phyloP scores from a whole-genome alignment of 345 rosid species.

The Linum usitatissimum region DNA sequence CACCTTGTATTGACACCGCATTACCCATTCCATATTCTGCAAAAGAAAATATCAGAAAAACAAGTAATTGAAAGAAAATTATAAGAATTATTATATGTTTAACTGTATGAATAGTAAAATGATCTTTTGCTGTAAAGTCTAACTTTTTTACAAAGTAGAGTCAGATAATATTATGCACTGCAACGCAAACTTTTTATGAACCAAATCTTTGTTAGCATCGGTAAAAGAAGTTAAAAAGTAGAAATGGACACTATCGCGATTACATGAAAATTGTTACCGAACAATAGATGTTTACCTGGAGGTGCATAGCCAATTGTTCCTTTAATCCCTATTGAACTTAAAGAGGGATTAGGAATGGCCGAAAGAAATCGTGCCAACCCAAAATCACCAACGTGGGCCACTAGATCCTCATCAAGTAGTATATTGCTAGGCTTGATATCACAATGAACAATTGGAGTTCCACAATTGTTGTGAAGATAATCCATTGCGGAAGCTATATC shows the following conservation, averaged over 20 bases:
- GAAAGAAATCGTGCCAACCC: constrained; percentile 8
- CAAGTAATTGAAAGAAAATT: too few relatives aligned
- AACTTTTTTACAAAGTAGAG: too few relatives aligned
- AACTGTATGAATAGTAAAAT: too few relatives aligned
- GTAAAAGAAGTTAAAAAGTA: too few relatives aligned
- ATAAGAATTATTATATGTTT: too few relatives aligned
- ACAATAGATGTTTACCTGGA: constrained; percentile 10
- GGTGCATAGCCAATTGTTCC: not conserved
- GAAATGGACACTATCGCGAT: too few relatives aligned
- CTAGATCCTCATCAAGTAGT: constrained; percentile 3
- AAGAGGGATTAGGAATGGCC: not conserved
- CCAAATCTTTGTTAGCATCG: too few relatives aligned
- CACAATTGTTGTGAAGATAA: constrained; percentile 9
- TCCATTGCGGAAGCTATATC: constrained; percentile 3
- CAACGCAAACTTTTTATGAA: too few relatives aligned
- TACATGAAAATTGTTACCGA: too few relatives aligned
- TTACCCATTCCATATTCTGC: not conserved
- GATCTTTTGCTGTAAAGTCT: too few relatives aligned
- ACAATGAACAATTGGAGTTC: constrained; percentile 4
- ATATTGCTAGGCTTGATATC: constrained; percentile 7
- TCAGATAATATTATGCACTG: too few relatives aligned
- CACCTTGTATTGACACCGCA: not conserved
- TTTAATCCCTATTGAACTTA: constrained; percentile 1
- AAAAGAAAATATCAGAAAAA: not conserved
- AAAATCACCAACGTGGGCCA: constrained; percentile 11